Evolutionary conservation across 1,284 basidiomycete genomes (phyloP).

Genomic region (Erythrobasidium hasegawianum): DNA sequence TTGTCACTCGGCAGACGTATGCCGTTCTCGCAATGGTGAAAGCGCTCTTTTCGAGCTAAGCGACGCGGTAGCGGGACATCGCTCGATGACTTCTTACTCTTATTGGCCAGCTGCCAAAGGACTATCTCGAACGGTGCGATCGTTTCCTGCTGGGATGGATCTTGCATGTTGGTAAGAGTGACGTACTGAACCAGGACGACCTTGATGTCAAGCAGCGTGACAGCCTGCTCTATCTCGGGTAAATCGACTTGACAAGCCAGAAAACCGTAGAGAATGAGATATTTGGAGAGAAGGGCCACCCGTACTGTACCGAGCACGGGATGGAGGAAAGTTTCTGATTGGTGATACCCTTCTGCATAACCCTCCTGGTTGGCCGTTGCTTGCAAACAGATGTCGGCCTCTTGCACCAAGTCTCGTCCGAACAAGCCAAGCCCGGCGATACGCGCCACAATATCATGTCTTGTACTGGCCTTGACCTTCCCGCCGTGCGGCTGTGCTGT

Average conservation of each 20-base stretch:
- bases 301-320: neutral
- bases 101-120: too few species aligned
- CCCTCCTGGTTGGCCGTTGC: neutral
- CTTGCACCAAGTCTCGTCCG: neutral
- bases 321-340: neutral
- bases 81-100: too few species aligned
- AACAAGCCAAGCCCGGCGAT: neutral
- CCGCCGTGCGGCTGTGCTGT: neutral
- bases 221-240: neutral
- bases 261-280: neutral
- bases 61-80: too few species aligned
- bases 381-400: neutral
- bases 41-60: too few species aligned
- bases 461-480: neutral
- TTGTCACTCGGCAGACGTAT: too few species aligned
- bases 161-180: neutral
- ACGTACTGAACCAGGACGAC: constrained; percentile 1
- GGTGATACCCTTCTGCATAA: neutral
- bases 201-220: neutral
- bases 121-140: too few species aligned
- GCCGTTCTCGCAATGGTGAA: too few species aligned
- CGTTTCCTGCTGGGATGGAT: neutral
- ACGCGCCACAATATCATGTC: neutral
- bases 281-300: neutral
- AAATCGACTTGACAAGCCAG: neutral